phyloP scores from a whole-genome alignment of 1,284 basidiomycete genomes.

The Trichosporon sp. region DNA sequence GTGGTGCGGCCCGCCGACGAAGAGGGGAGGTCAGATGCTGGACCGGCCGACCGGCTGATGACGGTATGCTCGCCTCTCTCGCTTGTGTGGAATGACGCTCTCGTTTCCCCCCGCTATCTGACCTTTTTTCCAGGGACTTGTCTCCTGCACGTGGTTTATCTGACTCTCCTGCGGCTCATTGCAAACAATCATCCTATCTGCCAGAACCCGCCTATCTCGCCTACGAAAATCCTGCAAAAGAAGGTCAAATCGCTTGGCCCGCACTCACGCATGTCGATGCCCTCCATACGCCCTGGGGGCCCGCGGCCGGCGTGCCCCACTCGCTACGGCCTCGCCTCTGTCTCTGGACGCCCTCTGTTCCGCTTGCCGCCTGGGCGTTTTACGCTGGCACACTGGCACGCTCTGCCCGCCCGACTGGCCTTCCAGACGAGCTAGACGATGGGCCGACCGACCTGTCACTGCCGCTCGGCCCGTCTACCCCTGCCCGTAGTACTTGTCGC shows the following conservation, averaged over 20 bases:
- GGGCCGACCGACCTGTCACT: too few species aligned
- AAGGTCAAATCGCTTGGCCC: background rate
- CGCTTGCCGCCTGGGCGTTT: background rate
- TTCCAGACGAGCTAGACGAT: background rate
- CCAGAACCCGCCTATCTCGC: background rate
- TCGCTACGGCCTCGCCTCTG: background rate
- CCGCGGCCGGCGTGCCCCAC: background rate
- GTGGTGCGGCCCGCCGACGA: background rate
- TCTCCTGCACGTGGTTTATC: background rate
- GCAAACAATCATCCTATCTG: background rate
- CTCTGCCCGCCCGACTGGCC: too few species aligned
- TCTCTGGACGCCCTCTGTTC: background rate
- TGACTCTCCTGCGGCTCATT: background rate
- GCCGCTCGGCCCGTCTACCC: too few species aligned
- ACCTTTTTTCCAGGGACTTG: background rate
- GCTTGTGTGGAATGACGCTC: background rate
- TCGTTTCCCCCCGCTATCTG: background rate
- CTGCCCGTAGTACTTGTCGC: too few species aligned
- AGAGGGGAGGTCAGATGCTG: background rate
- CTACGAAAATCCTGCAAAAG: background rate
- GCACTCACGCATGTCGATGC: too few species aligned
- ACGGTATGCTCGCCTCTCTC: constrained; percentile 3
- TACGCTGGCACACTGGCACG: too few species aligned
- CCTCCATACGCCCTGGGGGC: background rate
- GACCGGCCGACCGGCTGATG: too few species aligned